phyloP scores from a whole-genome alignment of 2,329 filamentous ascomycete species.

The Fusarium austroafricanum region DNA sequence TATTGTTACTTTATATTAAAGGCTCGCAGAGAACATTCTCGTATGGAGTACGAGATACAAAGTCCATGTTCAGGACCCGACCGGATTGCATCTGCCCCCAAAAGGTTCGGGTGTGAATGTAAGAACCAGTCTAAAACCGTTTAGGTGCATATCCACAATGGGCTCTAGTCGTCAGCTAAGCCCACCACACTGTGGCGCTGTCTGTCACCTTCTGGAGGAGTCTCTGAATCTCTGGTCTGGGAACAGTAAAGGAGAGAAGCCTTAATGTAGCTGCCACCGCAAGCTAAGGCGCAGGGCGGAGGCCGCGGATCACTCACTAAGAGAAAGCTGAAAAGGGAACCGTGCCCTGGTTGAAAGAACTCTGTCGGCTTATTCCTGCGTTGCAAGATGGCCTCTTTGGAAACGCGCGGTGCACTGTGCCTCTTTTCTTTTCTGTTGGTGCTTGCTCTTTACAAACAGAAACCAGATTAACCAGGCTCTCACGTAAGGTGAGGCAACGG shows the following conservation, averaged over 20 bases:
- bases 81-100: constrained; percentile 20
- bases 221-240: neutral
- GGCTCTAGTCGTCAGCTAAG: constrained; percentile 37
- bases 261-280: constrained; percentile 44
- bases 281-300: constrained; percentile 29
- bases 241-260: constrained; percentile 21
- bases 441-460: constrained; percentile 3
- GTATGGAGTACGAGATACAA: constrained; percentile 17
- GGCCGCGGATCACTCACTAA: constrained; percentile 8
- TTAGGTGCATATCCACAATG: constrained; percentile 35
- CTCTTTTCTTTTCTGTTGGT: neutral
- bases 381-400: constrained; percentile 14
- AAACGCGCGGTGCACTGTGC: constrained; percentile 23
- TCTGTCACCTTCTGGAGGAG: constrained; percentile 20
- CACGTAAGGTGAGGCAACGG: constrained; percentile 33
- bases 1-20: neutral
- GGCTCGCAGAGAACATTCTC: neutral
- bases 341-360: constrained; percentile 5
- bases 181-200: constrained; percentile 30
- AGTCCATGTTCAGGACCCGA: neutral
- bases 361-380: neutral
- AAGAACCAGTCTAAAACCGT: constrained; percentile 32
- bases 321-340: constrained; percentile 19
- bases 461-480: constrained; percentile 32
- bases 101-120: constrained; percentile 30